Conservation (phyloP, 2,329 filamentous ascomycete species). For the Raffaelea deltoideospora region DNA sequence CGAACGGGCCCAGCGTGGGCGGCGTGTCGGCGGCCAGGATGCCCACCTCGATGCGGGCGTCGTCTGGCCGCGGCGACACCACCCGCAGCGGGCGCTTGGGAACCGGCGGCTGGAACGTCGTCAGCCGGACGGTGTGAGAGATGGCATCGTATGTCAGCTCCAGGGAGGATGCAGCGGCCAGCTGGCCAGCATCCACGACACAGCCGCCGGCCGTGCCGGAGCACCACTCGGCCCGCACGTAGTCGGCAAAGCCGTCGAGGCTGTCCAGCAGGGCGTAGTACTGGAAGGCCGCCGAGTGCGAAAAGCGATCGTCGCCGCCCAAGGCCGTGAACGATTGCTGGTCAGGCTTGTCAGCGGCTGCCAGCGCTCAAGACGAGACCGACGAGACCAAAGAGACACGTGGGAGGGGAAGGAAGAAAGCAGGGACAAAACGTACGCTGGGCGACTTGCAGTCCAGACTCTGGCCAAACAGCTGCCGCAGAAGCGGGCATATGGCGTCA, state of each 20-base stretch:
- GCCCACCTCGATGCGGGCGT: conserved; percentile 62
- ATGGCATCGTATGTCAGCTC: conserved; percentile 66
- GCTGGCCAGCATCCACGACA: conserved; percentile 24
- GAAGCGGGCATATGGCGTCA: conserved; percentile 35
- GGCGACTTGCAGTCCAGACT: conserved; percentile 36
- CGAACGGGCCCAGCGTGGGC: conserved; percentile 46
- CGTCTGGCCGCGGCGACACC: conserved; percentile 19
- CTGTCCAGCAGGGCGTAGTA: conserved; percentile 52
- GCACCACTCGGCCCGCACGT: conserved; percentile 39
- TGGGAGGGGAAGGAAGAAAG: not conserved
- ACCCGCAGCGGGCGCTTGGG: conserved; percentile 25
- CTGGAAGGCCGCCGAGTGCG: conserved; percentile 48
- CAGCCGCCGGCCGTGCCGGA: conserved; percentile 29
- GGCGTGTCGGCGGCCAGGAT: conserved; percentile 53
- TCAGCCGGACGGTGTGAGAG: conserved; percentile 49
- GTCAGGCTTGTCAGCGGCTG: not conserved
- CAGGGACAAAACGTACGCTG: conserved; percentile 19
- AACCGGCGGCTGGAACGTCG: conserved; percentile 44
- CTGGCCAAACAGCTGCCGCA: conserved; percentile 41
- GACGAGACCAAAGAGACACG: not conserved
- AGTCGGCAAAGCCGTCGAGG: conserved; percentile 37
- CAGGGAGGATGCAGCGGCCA: conserved; percentile 43
- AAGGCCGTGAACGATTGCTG: conserved; percentile 48
- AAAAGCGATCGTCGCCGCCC: conserved; percentile 36
- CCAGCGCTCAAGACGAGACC: not conserved